Conservation (phyloP, 192 early-diverging fungal species). For the Hyaloraphidium curvatum region DNA sequence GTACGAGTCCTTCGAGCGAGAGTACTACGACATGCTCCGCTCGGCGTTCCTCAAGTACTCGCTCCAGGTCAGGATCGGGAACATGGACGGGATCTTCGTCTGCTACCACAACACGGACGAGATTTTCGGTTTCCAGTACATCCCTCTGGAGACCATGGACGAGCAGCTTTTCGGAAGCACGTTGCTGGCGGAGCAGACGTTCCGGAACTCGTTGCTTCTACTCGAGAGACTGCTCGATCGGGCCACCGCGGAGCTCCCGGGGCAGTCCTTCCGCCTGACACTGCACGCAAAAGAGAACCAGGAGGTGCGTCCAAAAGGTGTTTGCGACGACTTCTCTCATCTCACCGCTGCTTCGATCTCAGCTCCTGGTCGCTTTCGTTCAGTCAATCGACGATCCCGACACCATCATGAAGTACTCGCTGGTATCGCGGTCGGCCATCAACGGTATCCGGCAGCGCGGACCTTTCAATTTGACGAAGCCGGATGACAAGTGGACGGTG, state of each 20-base stretch:
- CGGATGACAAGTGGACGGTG: no score
- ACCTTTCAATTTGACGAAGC: no score
- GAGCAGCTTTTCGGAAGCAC: constrained; percentile 46
- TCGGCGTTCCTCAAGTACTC: constrained; percentile 74
- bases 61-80: constrained; percentile 79
- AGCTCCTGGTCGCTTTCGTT: no score
- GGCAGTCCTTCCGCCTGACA: no score
- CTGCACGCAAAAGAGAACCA: no score
- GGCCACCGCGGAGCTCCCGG: constrained; percentile 31
- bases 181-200: constrained; percentile 46
- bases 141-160: constrained; percentile 70
- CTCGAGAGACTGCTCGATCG: constrained; percentile 43
- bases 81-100: constrained; percentile 91
- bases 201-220: constrained; percentile 37
- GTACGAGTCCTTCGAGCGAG: constrained; percentile 67
- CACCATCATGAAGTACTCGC: no score
- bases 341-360: no score
- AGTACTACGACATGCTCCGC: constrained; percentile 87
- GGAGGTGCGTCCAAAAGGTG: no score
- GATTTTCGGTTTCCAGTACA: constrained; percentile 91
- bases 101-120: constrained; percentile 76
- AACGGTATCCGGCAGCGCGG: no score
- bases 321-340: no score
- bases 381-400: no score
- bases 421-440: no score